phyloP scores from a whole-genome alignment of 441 rosid species.

The Sinapis alba region DNA sequence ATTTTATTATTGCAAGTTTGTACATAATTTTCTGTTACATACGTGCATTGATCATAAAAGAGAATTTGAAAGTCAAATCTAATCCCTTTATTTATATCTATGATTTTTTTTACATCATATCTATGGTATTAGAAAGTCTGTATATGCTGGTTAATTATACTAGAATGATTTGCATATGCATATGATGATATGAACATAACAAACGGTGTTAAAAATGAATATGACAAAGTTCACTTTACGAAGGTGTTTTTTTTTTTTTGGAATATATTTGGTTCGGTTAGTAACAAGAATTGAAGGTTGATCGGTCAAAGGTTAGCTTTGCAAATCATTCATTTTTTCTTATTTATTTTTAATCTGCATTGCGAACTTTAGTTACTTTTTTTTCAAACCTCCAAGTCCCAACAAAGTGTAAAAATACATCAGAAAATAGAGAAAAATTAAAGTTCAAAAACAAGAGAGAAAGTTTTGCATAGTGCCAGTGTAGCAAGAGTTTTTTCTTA shows the following conservation, averaged over 20 bases:
- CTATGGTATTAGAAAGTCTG: background rate
- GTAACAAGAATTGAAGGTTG: background rate
- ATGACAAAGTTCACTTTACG: background rate
- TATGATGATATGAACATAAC: background rate
- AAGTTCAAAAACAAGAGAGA: no score
- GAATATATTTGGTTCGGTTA: background rate
- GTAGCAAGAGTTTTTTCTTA: no score
- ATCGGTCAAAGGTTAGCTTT: no score
- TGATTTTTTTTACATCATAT: no score
- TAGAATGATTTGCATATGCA: background rate
- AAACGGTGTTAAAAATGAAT: background rate
- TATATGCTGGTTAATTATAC: background rate
- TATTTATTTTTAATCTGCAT: no score
- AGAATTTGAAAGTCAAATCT: constrained; percentile 6
- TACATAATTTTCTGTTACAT: background rate
- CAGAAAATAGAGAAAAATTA: no score
- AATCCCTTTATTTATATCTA: background rate
- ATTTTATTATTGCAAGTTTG: background rate
- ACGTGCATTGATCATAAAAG: background rate
- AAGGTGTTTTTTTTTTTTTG: background rate
- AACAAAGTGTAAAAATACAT: no score
- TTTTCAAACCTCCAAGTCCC: no score
- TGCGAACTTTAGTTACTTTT: no score
- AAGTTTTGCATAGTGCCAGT: no score
- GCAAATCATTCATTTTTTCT: no score